Conservation (phyloP, 2,329 filamentous ascomycete genomes). For the Coniochaeta sp. region DNA sequence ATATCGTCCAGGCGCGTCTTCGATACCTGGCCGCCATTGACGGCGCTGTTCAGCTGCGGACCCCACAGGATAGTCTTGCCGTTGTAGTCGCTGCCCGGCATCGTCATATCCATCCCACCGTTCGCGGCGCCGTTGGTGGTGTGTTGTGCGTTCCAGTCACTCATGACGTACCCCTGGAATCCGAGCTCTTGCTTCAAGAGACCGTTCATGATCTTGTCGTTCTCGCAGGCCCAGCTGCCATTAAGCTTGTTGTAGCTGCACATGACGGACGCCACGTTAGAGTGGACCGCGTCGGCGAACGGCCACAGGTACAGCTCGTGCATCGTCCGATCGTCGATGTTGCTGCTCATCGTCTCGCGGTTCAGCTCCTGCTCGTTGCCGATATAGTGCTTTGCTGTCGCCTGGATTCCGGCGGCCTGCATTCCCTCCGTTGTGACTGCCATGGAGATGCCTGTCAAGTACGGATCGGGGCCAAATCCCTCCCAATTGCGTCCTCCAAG, state of each 20-base stretch:
- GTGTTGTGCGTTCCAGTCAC: conserved; percentile 73
- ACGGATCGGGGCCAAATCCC: conserved; percentile 72
- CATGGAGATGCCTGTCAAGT: conserved; percentile 58
- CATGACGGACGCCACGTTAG: conserved; percentile 61
- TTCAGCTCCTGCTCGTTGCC: conserved; percentile 63
- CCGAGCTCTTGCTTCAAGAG: conserved; percentile 65
- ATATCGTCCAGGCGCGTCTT: conserved; percentile 60
- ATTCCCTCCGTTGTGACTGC: conserved; percentile 54
- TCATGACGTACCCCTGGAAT: conserved; percentile 56
- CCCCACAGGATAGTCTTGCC: conserved; percentile 49
- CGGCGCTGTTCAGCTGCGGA: conserved; percentile 39
- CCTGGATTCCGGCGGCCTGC: conserved; percentile 43
- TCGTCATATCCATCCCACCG: conserved; percentile 72
- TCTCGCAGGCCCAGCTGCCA: conserved; percentile 61
- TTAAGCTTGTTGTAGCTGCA: conserved; percentile 70
- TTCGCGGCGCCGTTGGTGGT: conserved; percentile 58
- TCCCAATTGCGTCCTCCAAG: conserved; percentile 77
- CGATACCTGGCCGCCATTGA: conserved; percentile 51
- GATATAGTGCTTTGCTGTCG: conserved; percentile 53
- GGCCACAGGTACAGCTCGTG: conserved; percentile 64
- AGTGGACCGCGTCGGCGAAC: conserved; percentile 60
- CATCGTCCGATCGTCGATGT: conserved; percentile 56
- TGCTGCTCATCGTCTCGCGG: conserved; percentile 45
- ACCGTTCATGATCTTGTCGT: conserved; percentile 50
- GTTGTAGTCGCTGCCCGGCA: conserved; percentile 62